phyloP scores from a whole-genome alignment of 2,329 filamentous ascomycete genomes.

The Fusarium sp. region DNA sequence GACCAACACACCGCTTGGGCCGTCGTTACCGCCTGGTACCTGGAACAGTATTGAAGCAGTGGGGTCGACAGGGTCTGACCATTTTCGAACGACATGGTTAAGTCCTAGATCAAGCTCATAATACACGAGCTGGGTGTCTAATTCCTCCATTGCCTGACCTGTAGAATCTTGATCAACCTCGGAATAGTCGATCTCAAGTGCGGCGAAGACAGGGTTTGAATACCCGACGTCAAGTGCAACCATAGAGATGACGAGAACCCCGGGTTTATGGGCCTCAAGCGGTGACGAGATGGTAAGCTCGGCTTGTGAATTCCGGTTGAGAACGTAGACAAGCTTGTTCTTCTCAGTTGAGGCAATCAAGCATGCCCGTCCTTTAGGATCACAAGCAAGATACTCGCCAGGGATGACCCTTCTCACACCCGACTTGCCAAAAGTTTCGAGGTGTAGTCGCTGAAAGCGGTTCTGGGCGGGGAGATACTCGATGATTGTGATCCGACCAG shows the following conservation, averaged over 20 bases:
- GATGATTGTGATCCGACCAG: constrained; percentile 91
- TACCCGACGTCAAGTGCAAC: constrained; percentile 94
- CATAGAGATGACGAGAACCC: constrained; percentile 88
- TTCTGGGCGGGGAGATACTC: constrained; percentile 91
- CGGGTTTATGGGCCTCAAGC: constrained; percentile 92
- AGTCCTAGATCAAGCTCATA: constrained; percentile 97
- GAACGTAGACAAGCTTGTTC: constrained; percentile 98
- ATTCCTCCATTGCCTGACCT: constrained; percentile 80
- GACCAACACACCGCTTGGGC: constrained; percentile 93
- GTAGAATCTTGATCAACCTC: constrained; percentile 92
- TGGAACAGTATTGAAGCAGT: constrained; percentile 92
- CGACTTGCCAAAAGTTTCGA: constrained; percentile 98
- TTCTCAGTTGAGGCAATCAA: constrained; percentile 95
- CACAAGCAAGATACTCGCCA: constrained; percentile 93
- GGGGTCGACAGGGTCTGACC: constrained; percentile 93
- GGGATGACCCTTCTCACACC: constrained; percentile 93
- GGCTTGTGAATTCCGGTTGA: constrained; percentile 94
- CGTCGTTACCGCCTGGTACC: constrained; percentile 92
- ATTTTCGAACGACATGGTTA: constrained; percentile 96
- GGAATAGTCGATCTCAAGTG: constrained; percentile 91
- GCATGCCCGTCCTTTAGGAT: constrained; percentile 95
- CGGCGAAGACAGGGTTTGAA: constrained; percentile 95
- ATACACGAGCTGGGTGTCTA: constrained; percentile 93
- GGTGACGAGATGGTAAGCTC: constrained; percentile 97
- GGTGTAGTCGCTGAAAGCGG: constrained; percentile 86